Evolutionary conservation across 306 rosid genomes (phyloP).

Genomic region (Hippophae gyantsensis): DNA sequence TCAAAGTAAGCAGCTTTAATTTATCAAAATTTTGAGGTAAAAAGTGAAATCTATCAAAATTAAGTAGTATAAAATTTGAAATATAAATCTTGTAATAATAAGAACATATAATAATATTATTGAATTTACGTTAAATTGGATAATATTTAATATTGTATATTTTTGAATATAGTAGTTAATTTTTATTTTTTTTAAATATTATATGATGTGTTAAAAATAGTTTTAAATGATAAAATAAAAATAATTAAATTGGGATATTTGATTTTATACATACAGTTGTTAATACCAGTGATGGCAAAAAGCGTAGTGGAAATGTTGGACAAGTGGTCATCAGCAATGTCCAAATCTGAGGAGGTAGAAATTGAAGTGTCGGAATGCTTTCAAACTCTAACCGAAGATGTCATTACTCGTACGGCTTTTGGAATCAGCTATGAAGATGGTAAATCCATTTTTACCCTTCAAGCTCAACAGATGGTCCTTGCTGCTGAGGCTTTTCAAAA

Average conservation of each 20-base stretch:
- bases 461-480: conserved; percentile 67
- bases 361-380: conserved; percentile 82
- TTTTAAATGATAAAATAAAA: too few relatives aligned
- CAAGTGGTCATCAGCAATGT: conserved; percentile 46
- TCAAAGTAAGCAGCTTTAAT: conserved; percentile 39
- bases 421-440: conserved; percentile 94
- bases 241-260: too few relatives aligned
- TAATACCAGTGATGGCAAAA: conserved; percentile 77
- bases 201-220: too few relatives aligned
- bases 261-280: conserved; percentile 21
- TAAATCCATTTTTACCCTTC: conserved; percentile 64
- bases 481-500: conserved; percentile 85
- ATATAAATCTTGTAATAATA: too few relatives aligned
- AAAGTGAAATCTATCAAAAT: too few relatives aligned
- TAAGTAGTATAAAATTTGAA: too few relatives aligned
- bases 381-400: conserved; percentile 68
- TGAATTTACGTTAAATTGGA: too few relatives aligned
- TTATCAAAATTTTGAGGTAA: too few relatives aligned
- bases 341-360: conserved; percentile 62
- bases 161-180: not conserved
- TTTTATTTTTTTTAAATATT: too few relatives aligned
- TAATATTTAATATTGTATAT: not conserved
- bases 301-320: conserved; percentile 72
- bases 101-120: too few relatives aligned
- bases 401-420: conserved; percentile 64